Evolutionary conservation across 768 basidiomycete species (phyloP).

Genomic region (Phaeotremella fagi): DNA sequence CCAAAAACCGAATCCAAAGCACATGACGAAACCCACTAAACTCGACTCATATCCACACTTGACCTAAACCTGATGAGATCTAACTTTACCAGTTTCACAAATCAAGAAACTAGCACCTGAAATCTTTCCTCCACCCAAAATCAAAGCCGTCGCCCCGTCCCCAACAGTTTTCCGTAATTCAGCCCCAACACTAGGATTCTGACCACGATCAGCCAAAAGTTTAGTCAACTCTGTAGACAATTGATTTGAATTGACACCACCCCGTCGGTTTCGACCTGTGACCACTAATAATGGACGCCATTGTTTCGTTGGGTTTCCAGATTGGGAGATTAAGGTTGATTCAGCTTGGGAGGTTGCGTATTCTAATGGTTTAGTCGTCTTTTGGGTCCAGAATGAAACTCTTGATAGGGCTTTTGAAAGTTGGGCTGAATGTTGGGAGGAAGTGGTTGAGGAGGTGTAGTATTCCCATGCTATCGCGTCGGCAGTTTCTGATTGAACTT

Average conservation of each 20-base stretch:
- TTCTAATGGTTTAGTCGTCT: conserved; percentile 41
- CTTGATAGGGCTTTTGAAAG: conserved; percentile 55
- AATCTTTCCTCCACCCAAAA: conserved; percentile 53
- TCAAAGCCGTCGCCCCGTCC: conserved; percentile 72
- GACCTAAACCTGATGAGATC: not conserved
- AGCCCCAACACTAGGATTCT: conserved; percentile 50
- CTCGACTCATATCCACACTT: not conserved
- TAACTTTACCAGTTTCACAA: conserved; percentile 40
- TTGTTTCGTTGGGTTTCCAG: not conserved
- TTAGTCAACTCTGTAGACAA: conserved; percentile 62
- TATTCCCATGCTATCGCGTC: conserved; percentile 73
- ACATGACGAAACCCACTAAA: not conserved
- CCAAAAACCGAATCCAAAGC: too few relatives aligned
- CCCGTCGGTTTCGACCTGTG: conserved; percentile 58
- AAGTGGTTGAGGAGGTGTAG: conserved; percentile 54
- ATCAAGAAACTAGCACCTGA: conserved; percentile 46
- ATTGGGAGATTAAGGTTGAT: conserved; percentile 50
- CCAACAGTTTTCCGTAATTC: conserved; percentile 80
- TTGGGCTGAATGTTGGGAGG: conserved; percentile 16
- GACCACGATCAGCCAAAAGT: conserved; percentile 58
- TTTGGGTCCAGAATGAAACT: conserved; percentile 58
- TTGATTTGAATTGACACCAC: conserved; percentile 60
- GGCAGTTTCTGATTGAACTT: conserved; percentile 71
- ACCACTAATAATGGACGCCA: conserved; percentile 60
- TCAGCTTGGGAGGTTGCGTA: conserved; percentile 59